A percentile compares a stretch with the other conserved stretches of the same genome.
phyloP scores from a whole-genome alignment of 805 yeast genomes.

The Blastobotrys peoriensis region DNA sequence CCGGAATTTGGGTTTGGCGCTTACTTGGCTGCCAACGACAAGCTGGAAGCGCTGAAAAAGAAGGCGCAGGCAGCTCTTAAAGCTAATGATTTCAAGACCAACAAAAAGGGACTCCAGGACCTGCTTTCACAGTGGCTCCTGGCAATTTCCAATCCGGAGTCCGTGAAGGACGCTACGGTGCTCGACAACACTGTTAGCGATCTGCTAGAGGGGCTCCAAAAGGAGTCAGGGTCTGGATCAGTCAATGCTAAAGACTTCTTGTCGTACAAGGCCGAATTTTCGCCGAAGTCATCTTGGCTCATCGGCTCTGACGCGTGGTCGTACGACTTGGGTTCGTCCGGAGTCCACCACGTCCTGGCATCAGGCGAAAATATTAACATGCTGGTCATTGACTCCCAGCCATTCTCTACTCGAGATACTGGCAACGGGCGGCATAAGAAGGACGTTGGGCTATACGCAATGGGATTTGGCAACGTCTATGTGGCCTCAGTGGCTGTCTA shows the following conservation, averaged over 20 bases:
- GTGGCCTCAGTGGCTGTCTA: slow-evolving; percentile 94
- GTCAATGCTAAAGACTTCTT: slow-evolving; percentile 42
- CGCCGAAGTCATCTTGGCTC: slow-evolving; percentile 62
- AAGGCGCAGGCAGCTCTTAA: slow-evolving; percentile 39
- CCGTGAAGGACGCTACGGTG: slow-evolving; percentile 29
- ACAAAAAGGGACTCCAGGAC: slow-evolving; percentile 43
- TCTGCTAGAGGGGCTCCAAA: slow-evolving; percentile 30
- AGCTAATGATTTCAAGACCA: slow-evolving; percentile 38
- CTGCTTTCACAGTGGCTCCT: slow-evolving; percentile 67
- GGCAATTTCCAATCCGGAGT: slow-evolving; percentile 22
- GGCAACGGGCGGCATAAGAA: slow-evolving; percentile 51
- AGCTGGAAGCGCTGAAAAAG: slow-evolving; percentile 40
- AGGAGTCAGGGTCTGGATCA: slow-evolving; percentile 21
- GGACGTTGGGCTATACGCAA: slow-evolving; percentile 89
- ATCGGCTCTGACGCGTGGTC: slow-evolving; percentile 96
- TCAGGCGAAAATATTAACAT: slow-evolving; percentile 75
- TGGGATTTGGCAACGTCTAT: slow-evolving; percentile 84
- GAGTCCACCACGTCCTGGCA: slow-evolving; percentile 77
- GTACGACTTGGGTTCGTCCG: slow-evolving; percentile 85
- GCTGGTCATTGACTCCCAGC: slow-evolving; percentile 82
- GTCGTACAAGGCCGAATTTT: slow-evolving; percentile 41
- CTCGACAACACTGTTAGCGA: slow-evolving; percentile 33
- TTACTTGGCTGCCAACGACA: slow-evolving; percentile 52
- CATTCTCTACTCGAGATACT: slow-evolving; percentile 37
- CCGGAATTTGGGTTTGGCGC: slow-evolving; percentile 90